Percentiles rank a stretch among this genome's conserved stretches.
Evolutionary conservation across 148 eudicot genomes (phyloP).

Genomic region (Persicaria maculosa): DNA sequence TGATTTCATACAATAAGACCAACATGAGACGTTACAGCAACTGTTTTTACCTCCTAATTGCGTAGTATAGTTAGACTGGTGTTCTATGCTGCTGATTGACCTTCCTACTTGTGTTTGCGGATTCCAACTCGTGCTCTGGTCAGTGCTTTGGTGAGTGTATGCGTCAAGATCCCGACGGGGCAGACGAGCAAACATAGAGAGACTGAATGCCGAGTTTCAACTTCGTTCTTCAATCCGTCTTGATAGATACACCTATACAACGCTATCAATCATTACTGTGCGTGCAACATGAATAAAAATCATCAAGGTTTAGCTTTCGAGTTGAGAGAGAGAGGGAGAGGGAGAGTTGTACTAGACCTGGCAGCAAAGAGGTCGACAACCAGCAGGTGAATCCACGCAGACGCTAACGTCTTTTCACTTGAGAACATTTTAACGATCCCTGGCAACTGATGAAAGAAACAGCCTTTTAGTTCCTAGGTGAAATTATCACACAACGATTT

Average conservation of each 20-base stretch:
- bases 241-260: slow-evolving; percentile 61
- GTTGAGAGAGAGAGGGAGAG: too few species aligned
- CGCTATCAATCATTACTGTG: too few species aligned
- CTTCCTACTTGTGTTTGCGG: not conserved
- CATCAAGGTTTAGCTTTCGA: too few species aligned
- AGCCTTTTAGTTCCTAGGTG: not conserved
- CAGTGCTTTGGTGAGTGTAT: slow-evolving; percentile 59
- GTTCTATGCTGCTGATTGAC: too few species aligned
- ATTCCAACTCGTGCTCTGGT: slow-evolving; percentile 8
- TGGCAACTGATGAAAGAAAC: slow-evolving; percentile 35
- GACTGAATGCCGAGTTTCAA: slow-evolving; percentile 89
- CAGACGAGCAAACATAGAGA: slow-evolving; percentile 86
- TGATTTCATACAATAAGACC: too few species aligned
- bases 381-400: slow-evolving; percentile 91
- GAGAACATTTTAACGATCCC: slow-evolving; percentile 90
- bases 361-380: slow-evolving; percentile 91
- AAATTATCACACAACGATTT: not conserved
- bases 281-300: too few species aligned
- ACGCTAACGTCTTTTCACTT: slow-evolving; percentile 83
- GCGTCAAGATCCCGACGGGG: slow-evolving; percentile 70
- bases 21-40: too few species aligned
- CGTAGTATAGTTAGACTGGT: too few species aligned
- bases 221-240: slow-evolving; percentile 64
- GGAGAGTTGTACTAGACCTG: slow-evolving; percentile 30
- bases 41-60: too few species aligned